phyloP scores from a whole-genome alignment of 2,329 filamentous ascomycete genomes.

The Aureobasidium zeae region DNA sequence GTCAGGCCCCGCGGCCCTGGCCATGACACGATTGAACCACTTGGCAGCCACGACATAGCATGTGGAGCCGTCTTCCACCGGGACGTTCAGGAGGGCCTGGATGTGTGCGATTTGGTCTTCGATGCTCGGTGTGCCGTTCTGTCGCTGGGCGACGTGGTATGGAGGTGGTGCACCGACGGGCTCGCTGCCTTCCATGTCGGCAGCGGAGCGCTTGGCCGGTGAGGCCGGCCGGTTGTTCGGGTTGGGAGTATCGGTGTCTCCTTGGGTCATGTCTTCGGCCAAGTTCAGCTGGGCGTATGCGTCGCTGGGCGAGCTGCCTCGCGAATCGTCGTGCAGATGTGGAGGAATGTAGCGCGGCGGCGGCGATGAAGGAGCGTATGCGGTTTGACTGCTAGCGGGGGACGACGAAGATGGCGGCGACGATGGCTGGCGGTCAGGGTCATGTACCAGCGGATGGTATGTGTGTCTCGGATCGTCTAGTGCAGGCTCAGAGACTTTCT shows the following conservation, averaged over 20 bases:
- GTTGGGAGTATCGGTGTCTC: slow-evolving; percentile 10
- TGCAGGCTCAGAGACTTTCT: slow-evolving; percentile 34
- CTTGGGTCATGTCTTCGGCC: slow-evolving; percentile 35
- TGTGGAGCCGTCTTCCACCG: slow-evolving; percentile 59
- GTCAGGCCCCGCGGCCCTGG: slow-evolving; percentile 52
- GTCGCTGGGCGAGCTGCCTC: slow-evolving; percentile 37
- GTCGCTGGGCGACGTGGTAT: slow-evolving; percentile 24
- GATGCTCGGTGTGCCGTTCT: slow-evolving; percentile 34
- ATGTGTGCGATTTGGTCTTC: slow-evolving; percentile 70
- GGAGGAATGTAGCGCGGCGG: slow-evolving; percentile 45
- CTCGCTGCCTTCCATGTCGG: slow-evolving; percentile 43
- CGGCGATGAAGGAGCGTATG: slow-evolving; percentile 23
- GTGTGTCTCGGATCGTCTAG: slow-evolving; percentile 19
- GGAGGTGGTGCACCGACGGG: slow-evolving; percentile 16
- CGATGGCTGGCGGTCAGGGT: slow-evolving; percentile 17
- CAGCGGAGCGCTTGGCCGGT: slow-evolving; percentile 47
- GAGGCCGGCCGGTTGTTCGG: slow-evolving; percentile 36
- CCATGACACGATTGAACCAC: slow-evolving; percentile 68
- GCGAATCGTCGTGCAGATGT: slow-evolving; percentile 37
- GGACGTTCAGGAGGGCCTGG: slow-evolving; percentile 47
- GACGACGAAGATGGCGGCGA: slow-evolving; percentile 21
- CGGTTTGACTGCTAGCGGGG: slow-evolving; percentile 12
- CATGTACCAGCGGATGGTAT: slow-evolving; percentile 17
- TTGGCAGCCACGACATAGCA: slow-evolving; percentile 68
- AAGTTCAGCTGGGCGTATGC: slow-evolving; percentile 45